Evolutionary conservation across 805 yeast species (phyloP), one percentile per base, ranked within the genome.

Genomic region (Pichia phayaonensis): DNA sequence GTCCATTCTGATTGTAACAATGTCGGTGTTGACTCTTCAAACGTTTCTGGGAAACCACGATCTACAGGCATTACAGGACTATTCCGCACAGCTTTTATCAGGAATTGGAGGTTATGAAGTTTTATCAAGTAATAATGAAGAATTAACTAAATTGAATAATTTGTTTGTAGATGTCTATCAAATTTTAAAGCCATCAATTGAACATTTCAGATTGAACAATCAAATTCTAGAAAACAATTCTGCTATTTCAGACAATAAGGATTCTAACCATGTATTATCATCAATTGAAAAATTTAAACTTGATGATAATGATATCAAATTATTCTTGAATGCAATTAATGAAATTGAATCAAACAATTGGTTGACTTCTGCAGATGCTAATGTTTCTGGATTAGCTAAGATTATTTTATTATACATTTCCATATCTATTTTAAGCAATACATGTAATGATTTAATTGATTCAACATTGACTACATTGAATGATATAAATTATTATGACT

Each of bases 401-500:
- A 47, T 64, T 34, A 55, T 57, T 18, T 40, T 59, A 11, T 46
- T 59, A 1, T 63, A 64, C 42, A 49, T 62, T 4, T 45, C 59
- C 5, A 46, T 64, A 6, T 48, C 59, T 15, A 41, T 59, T 10
- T 47, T 57, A 13, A 42, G 60, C 2, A 34, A 49, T 1, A 42
- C 57, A 6, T 55, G 61, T 27, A 55, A 70, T 27, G 54, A 61
- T 2, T 56, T 77, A 26, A 58, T 79, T 39, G 57, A 59, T 8
- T 62, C 65, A 16, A 76, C 83, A 2, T 54, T 75, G 5, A 74
- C 77, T 10, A 55, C 77, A 15, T 52, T 64, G 22, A 72, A 71
- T 40, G 76, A 74, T 54, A 55, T 77, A n/a, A 63, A 63, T 31
- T 80, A 78, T 58, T 79, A 75, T 70, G 76, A 77, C 26, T 46